A percentile compares a stretch with the other conserved stretches of the same genome.
Conservation (phyloP, 768 basidiomycete genomes). For the Imleria badia region DNA sequence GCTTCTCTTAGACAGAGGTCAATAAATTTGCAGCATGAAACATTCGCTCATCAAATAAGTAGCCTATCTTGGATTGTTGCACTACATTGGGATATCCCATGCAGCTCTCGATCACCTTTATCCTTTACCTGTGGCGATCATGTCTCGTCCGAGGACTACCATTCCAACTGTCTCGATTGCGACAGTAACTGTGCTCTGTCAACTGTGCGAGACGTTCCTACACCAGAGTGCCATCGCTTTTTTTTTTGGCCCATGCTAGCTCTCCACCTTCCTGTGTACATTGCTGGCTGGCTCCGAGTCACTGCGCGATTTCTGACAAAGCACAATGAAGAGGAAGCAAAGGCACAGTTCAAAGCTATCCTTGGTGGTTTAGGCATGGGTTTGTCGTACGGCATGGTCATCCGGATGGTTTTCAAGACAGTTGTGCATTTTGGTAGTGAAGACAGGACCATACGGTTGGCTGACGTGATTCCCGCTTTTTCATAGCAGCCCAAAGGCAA, state of each 20-base stretch:
- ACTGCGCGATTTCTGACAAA: slow-evolving; percentile 42
- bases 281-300: slow-evolving; percentile 45
- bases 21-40: slow-evolving; percentile 36
- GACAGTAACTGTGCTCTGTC: slow-evolving; percentile 32
- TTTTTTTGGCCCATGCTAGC: slow-evolving; percentile 47
- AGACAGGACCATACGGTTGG: neutral
- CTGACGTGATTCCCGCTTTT: neutral
- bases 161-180: slow-evolving; percentile 31
- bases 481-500: neutral
- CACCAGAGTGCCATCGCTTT: slow-evolving; percentile 41
- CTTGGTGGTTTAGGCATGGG: slow-evolving; percentile 45
- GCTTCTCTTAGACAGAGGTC: slow-evolving; percentile 9
- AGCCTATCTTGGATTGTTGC: slow-evolving; percentile 59
- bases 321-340: slow-evolving; percentile 59
- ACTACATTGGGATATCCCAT: slow-evolving; percentile 52
- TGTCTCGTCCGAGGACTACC: slow-evolving; percentile 3
- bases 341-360: slow-evolving; percentile 70
- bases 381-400: slow-evolving; percentile 6
- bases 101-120: slow-evolving; percentile 43
- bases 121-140: slow-evolving; percentile 33
- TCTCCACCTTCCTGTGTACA: slow-evolving; percentile 58
- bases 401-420: neutral
- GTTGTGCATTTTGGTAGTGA: neutral
- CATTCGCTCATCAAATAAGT: slow-evolving; percentile 45
- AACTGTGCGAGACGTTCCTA: slow-evolving; percentile 42